Evolutionary conservation across 176 grass and related monocot species (phyloP), one percentile per base, ranked within the genome.

Genomic region (Aegilops sharonensis): DNA sequence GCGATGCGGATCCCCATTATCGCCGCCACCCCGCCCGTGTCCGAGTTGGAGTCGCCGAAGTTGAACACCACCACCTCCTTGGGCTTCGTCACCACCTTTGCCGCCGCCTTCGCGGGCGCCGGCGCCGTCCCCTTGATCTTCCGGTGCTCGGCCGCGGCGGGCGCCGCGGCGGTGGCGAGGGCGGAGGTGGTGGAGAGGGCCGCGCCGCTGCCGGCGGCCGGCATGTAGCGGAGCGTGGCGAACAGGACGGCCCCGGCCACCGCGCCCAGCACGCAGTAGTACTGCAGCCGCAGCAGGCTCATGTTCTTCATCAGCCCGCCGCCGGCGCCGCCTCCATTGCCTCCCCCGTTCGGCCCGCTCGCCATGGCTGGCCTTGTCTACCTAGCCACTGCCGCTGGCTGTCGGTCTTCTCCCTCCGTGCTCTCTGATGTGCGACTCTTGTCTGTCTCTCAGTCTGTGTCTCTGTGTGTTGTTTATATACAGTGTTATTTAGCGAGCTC

Each of bases 11-110:
- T 90, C 63, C 95, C 93, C 80, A 91, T 84, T 15, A 83, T 86
- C 6, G 93, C 93, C 61, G 90, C 84, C 81, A 90, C 90, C 1
- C 89, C 91, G 3, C 93, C 95, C 23, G 95, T 98, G 81, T 98
- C 95, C 29, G 86, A 88, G 89, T 95, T 98, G 5, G 95, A 98
- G 84, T 98, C 95, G 7, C 93, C 95, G 43, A 98, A 98, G 76
- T 95, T 98, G 89, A 98, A 95, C 59, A 97, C 37, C 75, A 89
- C 62, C 61, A 86, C 80, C 9, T 35, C 54, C 3, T 34, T 10
- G 2, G n/a, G 29, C 15, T 25, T 23, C 59, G 2, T 15, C 42
- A 1, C 18, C 72, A 5, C 13, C 69, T 20, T 18, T 14, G 0
- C 3, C 52, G 2, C 5, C 11, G 21, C 20, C 87, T 23, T 27